phyloP scores from a whole-genome alignment of 2,329 filamentous ascomycete genomes.

The Colletotrichum sp. region DNA sequence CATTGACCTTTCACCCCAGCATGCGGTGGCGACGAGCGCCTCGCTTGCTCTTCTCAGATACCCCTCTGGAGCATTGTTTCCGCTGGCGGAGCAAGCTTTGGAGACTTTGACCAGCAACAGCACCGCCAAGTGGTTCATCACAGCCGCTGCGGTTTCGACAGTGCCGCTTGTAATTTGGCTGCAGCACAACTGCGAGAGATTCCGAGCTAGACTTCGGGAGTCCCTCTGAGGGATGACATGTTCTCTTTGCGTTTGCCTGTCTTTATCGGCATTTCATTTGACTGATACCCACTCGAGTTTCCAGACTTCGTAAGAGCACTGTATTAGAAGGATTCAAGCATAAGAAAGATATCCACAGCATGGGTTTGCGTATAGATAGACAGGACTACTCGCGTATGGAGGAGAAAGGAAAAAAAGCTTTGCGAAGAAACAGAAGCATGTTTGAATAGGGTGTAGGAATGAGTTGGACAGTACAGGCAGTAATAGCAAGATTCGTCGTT shows the following conservation, averaged over 20 bases:
- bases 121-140: conserved; percentile 3
- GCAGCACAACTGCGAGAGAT: background rate
- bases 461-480: background rate
- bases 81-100: background rate
- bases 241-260: background rate
- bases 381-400: background rate
- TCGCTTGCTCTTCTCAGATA: conserved; percentile 5
- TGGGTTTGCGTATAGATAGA: background rate
- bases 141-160: background rate
- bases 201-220: background rate
- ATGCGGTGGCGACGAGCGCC: conserved; percentile 2
- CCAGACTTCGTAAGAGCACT: background rate
- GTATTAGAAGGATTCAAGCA: background rate
- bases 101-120: conserved; percentile 8
- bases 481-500: background rate
- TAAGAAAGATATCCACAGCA: background rate
- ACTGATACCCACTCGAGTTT: background rate
- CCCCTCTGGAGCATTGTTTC: conserved; percentile 1
- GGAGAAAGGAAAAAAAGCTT: background rate
- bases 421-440: background rate
- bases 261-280: background rate
- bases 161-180: conserved; percentile 1
- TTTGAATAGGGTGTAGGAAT: background rate
- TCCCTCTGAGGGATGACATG: background rate
- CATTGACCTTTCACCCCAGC: background rate